Evolutionary conservation across 768 basidiomycete genomes (phyloP).

Genomic region (Gloeophyllum trabeum): DNA sequence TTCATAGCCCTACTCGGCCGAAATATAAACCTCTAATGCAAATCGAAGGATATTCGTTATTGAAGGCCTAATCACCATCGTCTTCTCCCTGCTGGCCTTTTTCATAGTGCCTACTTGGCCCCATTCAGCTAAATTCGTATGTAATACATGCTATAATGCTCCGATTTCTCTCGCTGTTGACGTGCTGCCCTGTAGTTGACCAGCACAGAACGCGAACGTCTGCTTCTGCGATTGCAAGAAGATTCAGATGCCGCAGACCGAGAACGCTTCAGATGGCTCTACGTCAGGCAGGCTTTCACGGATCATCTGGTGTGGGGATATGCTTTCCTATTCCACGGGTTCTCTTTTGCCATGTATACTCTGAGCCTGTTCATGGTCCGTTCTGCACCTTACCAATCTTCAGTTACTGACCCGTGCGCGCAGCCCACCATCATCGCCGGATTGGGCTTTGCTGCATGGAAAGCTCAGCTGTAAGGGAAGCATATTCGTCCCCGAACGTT

Average conservation of each 20-base stretch:
- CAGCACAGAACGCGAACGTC: slow-evolving; percentile 34
- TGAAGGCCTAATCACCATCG: slow-evolving; percentile 42
- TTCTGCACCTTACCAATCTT: too few species aligned
- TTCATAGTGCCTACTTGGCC: slow-evolving; percentile 51
- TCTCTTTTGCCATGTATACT: slow-evolving; percentile 47
- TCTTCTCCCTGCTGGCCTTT: slow-evolving; percentile 34
- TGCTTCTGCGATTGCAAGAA: slow-evolving; percentile 34
- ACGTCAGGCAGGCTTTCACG: slow-evolving; percentile 41
- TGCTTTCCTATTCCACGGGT: slow-evolving; percentile 49
- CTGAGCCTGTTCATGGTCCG: slow-evolving; percentile 46
- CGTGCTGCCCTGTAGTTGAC: slow-evolving; percentile 31
- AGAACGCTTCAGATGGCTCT: slow-evolving; percentile 47
- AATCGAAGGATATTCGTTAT: slow-evolving; percentile 42
- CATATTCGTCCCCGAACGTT: too few species aligned
- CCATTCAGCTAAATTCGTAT: slow-evolving; percentile 42
- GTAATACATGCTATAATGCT: too few species aligned
- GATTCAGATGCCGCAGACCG: slow-evolving; percentile 44
- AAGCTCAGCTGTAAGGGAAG: slow-evolving; percentile 44
- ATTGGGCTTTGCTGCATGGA: slow-evolving; percentile 47
- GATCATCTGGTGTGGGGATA: slow-evolving; percentile 55
- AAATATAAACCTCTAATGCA: too few species aligned
- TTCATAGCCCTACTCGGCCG: too few species aligned
- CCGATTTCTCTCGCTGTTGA: too few species aligned
- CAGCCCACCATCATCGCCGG: slow-evolving; percentile 50
- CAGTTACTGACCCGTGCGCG: not conserved